These are phyloP conservation scores for Arachnomyces sp. DNA, from an alignment of 2,329 filamentous ascomycete species.

Conservation along the genomic window DNA sequence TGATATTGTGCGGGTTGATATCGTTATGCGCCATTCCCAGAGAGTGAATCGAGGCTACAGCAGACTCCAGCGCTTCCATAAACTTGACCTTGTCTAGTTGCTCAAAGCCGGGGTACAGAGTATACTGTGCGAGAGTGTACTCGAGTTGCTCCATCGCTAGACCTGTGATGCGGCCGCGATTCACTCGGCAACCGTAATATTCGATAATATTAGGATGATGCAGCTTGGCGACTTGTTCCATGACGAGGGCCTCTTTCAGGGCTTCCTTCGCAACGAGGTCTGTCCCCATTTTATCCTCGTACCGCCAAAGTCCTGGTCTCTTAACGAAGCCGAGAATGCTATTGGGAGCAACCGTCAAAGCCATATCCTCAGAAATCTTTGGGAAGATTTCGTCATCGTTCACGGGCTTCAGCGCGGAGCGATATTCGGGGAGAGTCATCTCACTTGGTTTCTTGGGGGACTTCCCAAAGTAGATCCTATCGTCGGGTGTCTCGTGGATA, in stretches of 20 bases:
- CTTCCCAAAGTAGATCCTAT: too few relatives aligned
- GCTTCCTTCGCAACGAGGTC: neutral
- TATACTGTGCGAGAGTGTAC: constrained; percentile 3
- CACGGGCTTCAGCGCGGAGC: neutral
- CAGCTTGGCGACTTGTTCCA: constrained; percentile 13
- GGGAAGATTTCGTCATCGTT: neutral
- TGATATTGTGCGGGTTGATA: constrained; percentile 20
- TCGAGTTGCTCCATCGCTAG: constrained; percentile 14
- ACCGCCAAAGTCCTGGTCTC: neutral
- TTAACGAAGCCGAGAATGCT: neutral
- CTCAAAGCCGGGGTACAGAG: neutral
- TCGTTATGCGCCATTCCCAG: constrained; percentile 23
- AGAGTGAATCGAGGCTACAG: constrained; percentile 17
- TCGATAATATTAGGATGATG: constrained; percentile 21
- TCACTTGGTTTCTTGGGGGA: neutral
- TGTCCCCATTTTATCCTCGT: neutral
- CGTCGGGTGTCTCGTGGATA: neutral
- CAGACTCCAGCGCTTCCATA: constrained; percentile 15
- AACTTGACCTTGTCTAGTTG: constrained; percentile 9
- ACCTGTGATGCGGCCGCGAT: constrained; percentile 12
- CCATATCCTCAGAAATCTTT: neutral
- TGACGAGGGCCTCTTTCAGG: neutral
- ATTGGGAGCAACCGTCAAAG: neutral
- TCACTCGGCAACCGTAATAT: constrained; percentile 14
- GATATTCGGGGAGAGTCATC: neutral